Evolutionary conservation across 768 basidiomycete species (phyloP).

Genomic region (Rubroboletus satanas): DNA sequence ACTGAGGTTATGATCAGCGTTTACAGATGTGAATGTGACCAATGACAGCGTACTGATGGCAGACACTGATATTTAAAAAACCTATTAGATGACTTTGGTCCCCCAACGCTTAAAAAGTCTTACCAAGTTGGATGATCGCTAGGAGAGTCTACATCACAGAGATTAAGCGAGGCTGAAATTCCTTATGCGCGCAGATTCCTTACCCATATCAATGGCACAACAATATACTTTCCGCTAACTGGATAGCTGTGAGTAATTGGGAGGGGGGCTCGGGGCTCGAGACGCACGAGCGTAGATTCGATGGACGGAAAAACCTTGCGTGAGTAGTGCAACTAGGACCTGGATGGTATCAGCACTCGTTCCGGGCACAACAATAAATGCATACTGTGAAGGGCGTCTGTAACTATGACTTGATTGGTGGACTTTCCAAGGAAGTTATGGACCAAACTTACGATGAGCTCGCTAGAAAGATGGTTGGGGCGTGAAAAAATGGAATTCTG

Average conservation of each 20-base stretch:
- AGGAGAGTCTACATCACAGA: neutral
- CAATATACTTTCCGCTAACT: slow-evolving; percentile 9
- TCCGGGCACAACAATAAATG: neutral
- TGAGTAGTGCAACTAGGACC: neutral
- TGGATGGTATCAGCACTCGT: neutral
- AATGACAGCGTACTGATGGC: neutral
- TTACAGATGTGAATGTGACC: neutral
- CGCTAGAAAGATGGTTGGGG: neutral
- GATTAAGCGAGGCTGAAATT: neutral
- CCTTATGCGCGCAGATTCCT: neutral
- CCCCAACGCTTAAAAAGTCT: neutral
- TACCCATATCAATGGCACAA: slow-evolving; percentile 12
- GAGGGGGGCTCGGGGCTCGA: neutral
- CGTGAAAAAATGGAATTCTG: neutral
- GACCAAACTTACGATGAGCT: slow-evolving; percentile 4
- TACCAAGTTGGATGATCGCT: slow-evolving; percentile 8
- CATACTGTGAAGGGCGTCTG: slow-evolving; percentile 7
- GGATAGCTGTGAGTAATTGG: neutral
- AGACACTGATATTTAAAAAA: neutral
- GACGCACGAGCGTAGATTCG: slow-evolving; percentile 11
- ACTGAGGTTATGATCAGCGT: neutral
- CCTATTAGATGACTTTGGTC: neutral
- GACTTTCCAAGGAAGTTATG: neutral
- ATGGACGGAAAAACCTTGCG: slow-evolving; percentile 12
- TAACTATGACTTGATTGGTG: neutral